Evolutionary conservation across 805 yeast species (phyloP), one percentile per base, ranked within the genome.

Genomic region (Starmerella scarabaei): DNA sequence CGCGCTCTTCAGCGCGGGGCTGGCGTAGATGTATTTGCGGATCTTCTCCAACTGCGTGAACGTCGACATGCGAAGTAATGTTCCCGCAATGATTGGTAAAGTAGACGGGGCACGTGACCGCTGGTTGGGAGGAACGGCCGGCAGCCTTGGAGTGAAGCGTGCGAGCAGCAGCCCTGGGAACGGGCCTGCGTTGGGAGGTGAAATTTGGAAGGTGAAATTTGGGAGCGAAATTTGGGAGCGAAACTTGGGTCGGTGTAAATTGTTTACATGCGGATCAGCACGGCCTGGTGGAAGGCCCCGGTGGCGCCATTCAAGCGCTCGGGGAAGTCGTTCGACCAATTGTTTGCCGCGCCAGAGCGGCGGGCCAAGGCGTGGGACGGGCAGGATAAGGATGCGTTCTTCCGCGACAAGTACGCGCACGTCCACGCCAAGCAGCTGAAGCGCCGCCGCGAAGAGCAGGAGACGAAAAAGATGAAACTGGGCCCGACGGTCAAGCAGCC

Each of bases 1-100:
- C 51, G 86, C 61, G 60, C 77, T 75, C 51, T 80, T 72, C 57
- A 91, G 73, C 36, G 74, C 58, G 40, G 97, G 94, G 51, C 84
- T 73, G 53, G 77, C 77, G 59, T 80, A 71, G 57, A 88, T 77
- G 69, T 67, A 78, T 61, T 83, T 88, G 53, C 84, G 50, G 52
- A 60, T 60, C 50, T 49, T 52, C 50, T 59, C 61, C 47, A 60
- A 51, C 55, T 59, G 62, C 30, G 59, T 55, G 49, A 57, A 59
- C 28, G 63, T 57, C 45, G 62, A 53, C 64, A 60, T 60, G 26
- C 9, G 26, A 23, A 11, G 26, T 23, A 23, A 23, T 23, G 26
- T 23, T 23, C 11, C 11, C 9, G 9, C 26, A 23, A 11, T 23
- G 26, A 23, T 23, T 23, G 26, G 26, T 7, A 7, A 23, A n/a